A percentile compares a stretch with the other conserved stretches of the same genome.
Evolutionary conservation across 306 rosid species (phyloP).

Genomic region (Dicorynia guianensis): DNA sequence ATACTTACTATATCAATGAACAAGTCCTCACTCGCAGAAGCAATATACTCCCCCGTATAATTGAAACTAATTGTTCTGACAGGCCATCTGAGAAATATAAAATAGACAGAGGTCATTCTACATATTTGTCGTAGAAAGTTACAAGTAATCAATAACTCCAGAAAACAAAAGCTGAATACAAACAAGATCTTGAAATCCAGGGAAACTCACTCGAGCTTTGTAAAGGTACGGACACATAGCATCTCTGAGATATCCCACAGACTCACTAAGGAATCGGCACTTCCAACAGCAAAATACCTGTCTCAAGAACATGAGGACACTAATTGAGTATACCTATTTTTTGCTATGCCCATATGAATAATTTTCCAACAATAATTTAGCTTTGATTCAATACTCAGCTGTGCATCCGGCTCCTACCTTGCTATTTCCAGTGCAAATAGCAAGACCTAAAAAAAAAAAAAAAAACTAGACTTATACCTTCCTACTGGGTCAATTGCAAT

Average conservation of each 20-base stretch:
- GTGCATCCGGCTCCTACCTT: neutral
- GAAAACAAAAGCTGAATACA: slow-evolving; percentile 25
- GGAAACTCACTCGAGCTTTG: slow-evolving; percentile 84
- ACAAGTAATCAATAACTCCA: slow-evolving; percentile 2
- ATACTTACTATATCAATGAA: slow-evolving; percentile 91
- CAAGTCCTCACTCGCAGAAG: slow-evolving; percentile 93
- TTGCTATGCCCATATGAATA: slow-evolving; percentile 22
- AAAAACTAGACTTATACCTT: slow-evolving; percentile 59
- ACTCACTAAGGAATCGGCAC: slow-evolving; percentile 98
- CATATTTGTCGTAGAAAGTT: slow-evolving; percentile 18
- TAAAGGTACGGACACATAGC: slow-evolving; percentile 95
- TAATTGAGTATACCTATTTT: neutral
- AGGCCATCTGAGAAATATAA: slow-evolving; percentile 78
- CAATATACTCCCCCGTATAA: slow-evolving; percentile 81
- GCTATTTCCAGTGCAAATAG: slow-evolving; percentile 12
- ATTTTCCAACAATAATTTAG: neutral
- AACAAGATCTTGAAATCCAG: slow-evolving; percentile 17
- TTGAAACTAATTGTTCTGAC: slow-evolving; percentile 96
- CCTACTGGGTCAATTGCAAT: slow-evolving; percentile 95
- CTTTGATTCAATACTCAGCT: slow-evolving; percentile 2
- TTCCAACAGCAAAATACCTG: slow-evolving; percentile 96
- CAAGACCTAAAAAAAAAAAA: slow-evolving; percentile 22
- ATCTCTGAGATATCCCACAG: slow-evolving; percentile 93
- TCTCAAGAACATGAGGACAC: slow-evolving; percentile 20
- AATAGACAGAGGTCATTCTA: slow-evolving; percentile 23